A percentile compares a stretch with the other conserved stretches of the same genome.
Conservation (phyloP, 495 filamentous ascomycete species). For the Podospora pseudoanserina region DNA sequence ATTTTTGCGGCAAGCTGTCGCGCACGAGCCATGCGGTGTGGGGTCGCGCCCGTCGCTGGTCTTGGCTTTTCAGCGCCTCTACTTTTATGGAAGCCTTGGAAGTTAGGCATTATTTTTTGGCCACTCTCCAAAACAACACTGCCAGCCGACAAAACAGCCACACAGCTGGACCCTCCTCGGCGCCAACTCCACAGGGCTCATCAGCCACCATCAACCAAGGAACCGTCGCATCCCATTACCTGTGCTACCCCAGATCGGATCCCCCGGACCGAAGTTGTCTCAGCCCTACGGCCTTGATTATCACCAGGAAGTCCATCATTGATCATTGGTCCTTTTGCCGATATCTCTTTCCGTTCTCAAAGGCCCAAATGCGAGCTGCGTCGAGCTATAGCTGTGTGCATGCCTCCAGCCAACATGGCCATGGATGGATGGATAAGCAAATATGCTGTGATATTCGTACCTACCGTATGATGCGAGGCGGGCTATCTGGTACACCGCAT, state of each 20-base stretch:
- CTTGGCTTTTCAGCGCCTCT: neutral
- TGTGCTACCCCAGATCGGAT: conserved; percentile 9
- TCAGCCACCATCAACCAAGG: too few species aligned
- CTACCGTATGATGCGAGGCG: neutral
- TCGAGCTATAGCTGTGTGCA: neutral
- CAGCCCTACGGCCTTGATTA: conserved; percentile 18
- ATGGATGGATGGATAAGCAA: neutral
- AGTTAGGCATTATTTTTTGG: neutral
- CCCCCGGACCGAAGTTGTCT: conserved; percentile 12
- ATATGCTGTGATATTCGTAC: neutral
- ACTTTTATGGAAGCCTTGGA: neutral
- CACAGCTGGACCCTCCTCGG: neutral
- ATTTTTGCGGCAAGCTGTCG: conserved; percentile 32
- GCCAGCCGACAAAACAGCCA: neutral
- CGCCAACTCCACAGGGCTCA: too few species aligned
- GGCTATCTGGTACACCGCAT: neutral
- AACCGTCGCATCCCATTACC: too few species aligned
- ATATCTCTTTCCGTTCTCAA: neutral
- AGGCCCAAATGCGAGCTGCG: neutral
- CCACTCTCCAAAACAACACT: neutral
- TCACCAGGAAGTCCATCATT: neutral
- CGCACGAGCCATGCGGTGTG: conserved; percentile 30
- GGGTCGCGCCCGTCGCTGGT: conserved; percentile 14
- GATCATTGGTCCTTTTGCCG: neutral
- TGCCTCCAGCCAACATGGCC: neutral